Base-by-base conservation (phyloP, 352 stramenopile species). In the Phytopythium aichiense region DNA sequence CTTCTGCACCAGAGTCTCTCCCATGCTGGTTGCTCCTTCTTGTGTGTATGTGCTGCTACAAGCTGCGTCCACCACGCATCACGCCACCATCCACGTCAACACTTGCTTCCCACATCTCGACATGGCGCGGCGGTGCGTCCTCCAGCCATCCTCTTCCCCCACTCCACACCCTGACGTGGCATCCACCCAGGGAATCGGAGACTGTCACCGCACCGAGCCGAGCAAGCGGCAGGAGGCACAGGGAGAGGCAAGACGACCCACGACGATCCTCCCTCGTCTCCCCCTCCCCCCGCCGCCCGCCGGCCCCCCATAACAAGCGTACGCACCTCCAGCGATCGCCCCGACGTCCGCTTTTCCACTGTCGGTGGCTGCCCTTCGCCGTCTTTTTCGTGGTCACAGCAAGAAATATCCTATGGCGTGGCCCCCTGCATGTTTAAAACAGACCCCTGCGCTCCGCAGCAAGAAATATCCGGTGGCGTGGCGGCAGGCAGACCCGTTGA, bases 1-100 rank as follows among this genome's bases (percentile, higher is more conserved):
- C 65, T 87, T 87, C 72, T 91, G 80, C 40, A 87, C 70, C 64
- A 77, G 70, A 23, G 68, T 74, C 71, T 91, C 83, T 57, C 67
- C 73, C 83, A 92, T 92, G 7, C 7, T 64, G 58, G 5, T 55
- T 61, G 33, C 62, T 23, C 7, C 58, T 55, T 43, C 7, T 43
- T 28, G 18, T 49, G 15, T 46, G 18, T 16, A n/a, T 28, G 22
- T 33, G 46, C 46, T 52, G 23, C 46, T 33, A 25, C 4, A 22
- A 18, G 42, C 46, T 52, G 46, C 13, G n/a, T 15, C 8, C 8
- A 40, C 35, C 5, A 51, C 45, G 45, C 12, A 52, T 4, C 8
- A 40, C 9, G 35, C 35, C 35, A 16, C 35, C 35, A 15, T 15
- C 1, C 8, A 15, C 35, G 35, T 40, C 35, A 40, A 4, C 35